Evolutionary conservation across 352 stramenopile genomes (phyloP).

Genomic region (Phytophthora crassamura): DNA sequence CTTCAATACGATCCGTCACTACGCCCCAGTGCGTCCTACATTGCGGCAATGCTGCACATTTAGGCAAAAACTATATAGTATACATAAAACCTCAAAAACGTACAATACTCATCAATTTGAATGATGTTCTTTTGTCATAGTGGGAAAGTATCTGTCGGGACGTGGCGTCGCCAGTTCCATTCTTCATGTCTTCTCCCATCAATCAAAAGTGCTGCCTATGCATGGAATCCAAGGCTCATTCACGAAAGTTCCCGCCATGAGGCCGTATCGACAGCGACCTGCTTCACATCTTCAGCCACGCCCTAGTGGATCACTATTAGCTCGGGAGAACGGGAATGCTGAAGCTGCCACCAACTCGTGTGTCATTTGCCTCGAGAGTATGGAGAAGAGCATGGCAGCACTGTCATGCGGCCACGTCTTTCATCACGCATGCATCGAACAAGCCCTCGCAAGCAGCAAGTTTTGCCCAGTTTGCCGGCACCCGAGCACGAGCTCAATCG

Average conservation of each 20-base stretch:
- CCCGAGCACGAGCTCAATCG: slow-evolving; percentile 25
- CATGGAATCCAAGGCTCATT: slow-evolving; percentile 1
- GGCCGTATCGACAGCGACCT: slow-evolving; percentile 1
- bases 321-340: not conserved
- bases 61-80: slow-evolving; percentile 31
- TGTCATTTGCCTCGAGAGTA: slow-evolving; percentile 49
- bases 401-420: slow-evolving; percentile 56
- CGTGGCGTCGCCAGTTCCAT: slow-evolving; percentile 3
- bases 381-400: slow-evolving; percentile 38
- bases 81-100: slow-evolving; percentile 29
- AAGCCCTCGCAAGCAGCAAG: slow-evolving; percentile 22
- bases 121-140: not conserved
- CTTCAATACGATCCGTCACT: slow-evolving; percentile 76
- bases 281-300: not conserved
- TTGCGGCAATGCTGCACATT: slow-evolving; percentile 72
- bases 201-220: slow-evolving; percentile 7
- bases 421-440: slow-evolving; percentile 35
- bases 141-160: slow-evolving; percentile 2
- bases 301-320: not conserved
- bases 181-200: slow-evolving; percentile 28
- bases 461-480: slow-evolving; percentile 50
- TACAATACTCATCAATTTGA: slow-evolving; percentile 31
- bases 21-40: slow-evolving; percentile 75
- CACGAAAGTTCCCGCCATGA: slow-evolving; percentile 16
- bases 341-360: slow-evolving; percentile 17